Conservation (phyloP, 192 early-diverging fungal genomes). For the Coemansia sp. region DNA sequence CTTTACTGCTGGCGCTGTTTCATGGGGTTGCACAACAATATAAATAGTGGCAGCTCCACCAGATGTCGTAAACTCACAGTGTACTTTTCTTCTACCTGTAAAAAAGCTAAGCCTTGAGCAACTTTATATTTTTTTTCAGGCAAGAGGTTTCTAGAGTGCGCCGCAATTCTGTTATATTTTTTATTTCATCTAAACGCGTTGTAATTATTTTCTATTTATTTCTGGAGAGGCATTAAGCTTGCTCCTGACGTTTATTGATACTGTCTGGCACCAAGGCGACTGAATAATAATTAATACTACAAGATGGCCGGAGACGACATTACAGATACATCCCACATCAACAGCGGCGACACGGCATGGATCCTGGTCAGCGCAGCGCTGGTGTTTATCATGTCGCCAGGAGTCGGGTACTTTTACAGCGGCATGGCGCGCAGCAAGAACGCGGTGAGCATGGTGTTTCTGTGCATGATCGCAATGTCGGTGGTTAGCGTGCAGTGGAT, state of each 20-base stretch:
- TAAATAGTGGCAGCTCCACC: not conserved
- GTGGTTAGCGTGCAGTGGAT: slow-evolving; percentile 93
- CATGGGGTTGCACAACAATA: not conserved
- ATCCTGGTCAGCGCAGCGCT: slow-evolving; percentile 70
- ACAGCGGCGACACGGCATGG: slow-evolving; percentile 63
- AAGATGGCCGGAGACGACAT: slow-evolving; percentile 11
- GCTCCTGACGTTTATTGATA: not conserved
- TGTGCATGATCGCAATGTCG: slow-evolving; percentile 75
- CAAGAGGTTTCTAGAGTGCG: not conserved
- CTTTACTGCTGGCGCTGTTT: not conserved
- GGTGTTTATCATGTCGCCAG: slow-evolving; percentile 95
- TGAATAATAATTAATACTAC: not conserved
- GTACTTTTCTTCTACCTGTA: not conserved
- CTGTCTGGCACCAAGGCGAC: no score
- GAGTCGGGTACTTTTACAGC: slow-evolving; percentile 93
- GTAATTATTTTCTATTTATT: no score
- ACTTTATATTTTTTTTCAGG: not conserved
- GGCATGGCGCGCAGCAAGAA: slow-evolving; percentile 93
- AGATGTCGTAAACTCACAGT: slow-evolving; percentile 2
- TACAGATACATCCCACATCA: slow-evolving; percentile 35
- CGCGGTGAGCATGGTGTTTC: slow-evolving; percentile 84
- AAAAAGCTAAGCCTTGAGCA: not conserved
- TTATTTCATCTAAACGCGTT: not conserved
- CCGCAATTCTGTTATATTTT: not conserved
- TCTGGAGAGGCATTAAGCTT: not conserved